Base-by-base conservation (phyloP, 2,329 filamentous ascomycete species). In the Scedosporium dehoogii region DNA sequence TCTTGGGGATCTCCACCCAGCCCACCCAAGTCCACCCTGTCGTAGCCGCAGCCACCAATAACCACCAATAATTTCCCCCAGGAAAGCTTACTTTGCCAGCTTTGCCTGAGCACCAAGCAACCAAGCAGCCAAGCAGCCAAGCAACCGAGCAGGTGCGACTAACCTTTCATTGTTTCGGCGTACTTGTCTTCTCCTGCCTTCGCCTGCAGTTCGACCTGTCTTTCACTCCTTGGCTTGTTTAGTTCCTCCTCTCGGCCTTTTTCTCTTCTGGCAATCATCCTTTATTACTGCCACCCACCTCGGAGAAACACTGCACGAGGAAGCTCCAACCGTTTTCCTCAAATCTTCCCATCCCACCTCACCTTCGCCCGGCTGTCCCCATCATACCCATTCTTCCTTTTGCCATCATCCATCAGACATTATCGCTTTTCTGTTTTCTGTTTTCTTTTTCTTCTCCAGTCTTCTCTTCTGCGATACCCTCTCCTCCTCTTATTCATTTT, bases 311-410 rank as follows among this genome's bases (percentile, higher is more conserved):
- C 23, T 23, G 18, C 51, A 55, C 51, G 51, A 55, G 51, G 51
- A 58, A 38, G 25, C 56, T 41, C 14, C 48, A 21, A 25, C 48
- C 16, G 25, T 41, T 58, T 33, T 9, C 56, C 38, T 41, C 27
- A 58, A 58, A 41, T n/a, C 56, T 42, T 25, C 58, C 44, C 14
- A 57, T 41, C 25, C 16, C 59, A 48, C 18, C 59, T 63, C 33
- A 33, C 9, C n/a, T n/a, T 3, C 44, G 16, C 6, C n/a, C 4
- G 9, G n/a, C 16, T 27, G 6, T 55, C 23, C 23, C 10, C 51
- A 6, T 27, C 51, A 58, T 53, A 51, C 63, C 63, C 64, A 23
- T 23, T 23, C 51, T 23, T 27, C n/a, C 21, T 55, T 23, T 55
- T 55, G 18, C 16, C 16, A 14, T 21, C 51, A 55, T 27, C 51